phyloP scores from a whole-genome alignment of 257 asterid genomes.

The Primulina huaijiensis region DNA sequence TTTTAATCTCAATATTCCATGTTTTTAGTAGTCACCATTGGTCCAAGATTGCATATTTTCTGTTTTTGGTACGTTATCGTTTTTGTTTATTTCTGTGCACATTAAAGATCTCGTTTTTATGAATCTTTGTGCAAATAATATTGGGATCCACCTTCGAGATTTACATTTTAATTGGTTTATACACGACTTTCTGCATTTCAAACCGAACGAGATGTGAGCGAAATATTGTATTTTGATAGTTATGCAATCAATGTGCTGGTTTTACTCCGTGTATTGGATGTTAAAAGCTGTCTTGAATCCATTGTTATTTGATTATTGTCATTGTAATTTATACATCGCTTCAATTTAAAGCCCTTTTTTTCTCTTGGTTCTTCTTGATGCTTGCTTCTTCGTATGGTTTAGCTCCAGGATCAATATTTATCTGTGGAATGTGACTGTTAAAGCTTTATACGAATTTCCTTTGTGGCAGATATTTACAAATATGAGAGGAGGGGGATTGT shows the following conservation, averaged over 20 bases:
- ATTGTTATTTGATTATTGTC: conserved; percentile 2
- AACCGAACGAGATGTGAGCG: neutral
- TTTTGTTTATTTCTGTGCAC: neutral
- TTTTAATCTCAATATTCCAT: neutral
- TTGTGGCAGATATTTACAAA: conserved; percentile 31
- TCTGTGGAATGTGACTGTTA: neutral
- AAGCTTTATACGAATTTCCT: neutral
- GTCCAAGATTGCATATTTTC: conserved; percentile 1
- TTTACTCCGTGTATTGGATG: conserved; percentile 7
- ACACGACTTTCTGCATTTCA: neutral
- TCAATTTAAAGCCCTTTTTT: conserved; percentile 2
- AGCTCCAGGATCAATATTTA: conserved; percentile 1
- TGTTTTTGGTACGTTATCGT: neutral
- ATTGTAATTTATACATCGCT: neutral
- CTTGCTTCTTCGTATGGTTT: conserved; percentile 14
- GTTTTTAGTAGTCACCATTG: neutral
- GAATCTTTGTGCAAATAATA: conserved; percentile 5
- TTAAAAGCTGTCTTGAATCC: neutral
- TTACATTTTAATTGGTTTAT: neutral
- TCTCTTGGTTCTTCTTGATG: neutral
- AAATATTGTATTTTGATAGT: conserved; percentile 31
- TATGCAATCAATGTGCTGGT: conserved; percentile 8
- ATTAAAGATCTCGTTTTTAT: neutral
- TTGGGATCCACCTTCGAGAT: conserved; percentile 4
- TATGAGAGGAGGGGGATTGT: conserved; percentile 93